Evolutionary conservation across 768 basidiomycete species (phyloP).

Genomic region (Suillus decipiens): DNA sequence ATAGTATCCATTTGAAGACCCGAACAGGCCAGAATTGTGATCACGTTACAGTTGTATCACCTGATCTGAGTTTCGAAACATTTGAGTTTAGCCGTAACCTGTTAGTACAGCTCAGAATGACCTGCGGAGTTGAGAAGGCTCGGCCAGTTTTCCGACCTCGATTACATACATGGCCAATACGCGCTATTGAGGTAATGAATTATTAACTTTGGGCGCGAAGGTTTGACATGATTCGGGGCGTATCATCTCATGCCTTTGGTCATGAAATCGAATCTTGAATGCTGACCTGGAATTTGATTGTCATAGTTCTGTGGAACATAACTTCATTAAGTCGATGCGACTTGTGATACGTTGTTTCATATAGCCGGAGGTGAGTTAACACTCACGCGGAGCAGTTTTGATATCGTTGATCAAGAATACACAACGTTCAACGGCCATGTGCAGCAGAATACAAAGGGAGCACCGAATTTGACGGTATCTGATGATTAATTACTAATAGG

Average conservation of each 20-base stretch:
- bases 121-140: conserved; percentile 1
- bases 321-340: neutral
- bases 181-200: neutral
- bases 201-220: neutral
- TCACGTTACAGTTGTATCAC: no score
- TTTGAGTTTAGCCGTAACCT: conserved; percentile 2
- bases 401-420: neutral
- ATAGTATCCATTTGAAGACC: neutral
- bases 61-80: neutral
- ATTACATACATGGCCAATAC: no score
- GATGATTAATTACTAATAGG: neutral
- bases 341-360: neutral
- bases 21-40: neutral
- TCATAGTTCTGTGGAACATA: neutral
- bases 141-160: neutral
- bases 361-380: neutral
- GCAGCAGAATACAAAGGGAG: neutral
- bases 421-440: neutral
- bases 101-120: neutral
- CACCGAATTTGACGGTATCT: neutral
- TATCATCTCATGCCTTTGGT: neutral
- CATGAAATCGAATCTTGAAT: neutral
- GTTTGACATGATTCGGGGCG: neutral
- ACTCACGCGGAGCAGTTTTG: neutral
- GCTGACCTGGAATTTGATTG: neutral